phyloP scores from a whole-genome alignment of 2,329 filamentous ascomycete genomes.

The Sclerotinia glacialis region DNA sequence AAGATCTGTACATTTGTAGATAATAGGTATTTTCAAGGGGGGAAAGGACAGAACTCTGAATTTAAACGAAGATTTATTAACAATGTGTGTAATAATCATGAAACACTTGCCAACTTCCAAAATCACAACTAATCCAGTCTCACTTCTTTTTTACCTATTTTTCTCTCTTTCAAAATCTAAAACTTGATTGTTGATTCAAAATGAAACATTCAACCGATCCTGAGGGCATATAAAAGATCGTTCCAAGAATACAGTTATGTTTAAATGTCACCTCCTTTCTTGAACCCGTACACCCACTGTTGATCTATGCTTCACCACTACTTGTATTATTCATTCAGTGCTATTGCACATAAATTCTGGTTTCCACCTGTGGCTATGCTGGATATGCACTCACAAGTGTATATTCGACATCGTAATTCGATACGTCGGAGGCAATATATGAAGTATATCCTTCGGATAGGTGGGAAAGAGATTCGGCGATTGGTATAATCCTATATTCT shows the following conservation, averaged over 20 bases:
- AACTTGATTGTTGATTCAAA: too few relatives aligned
- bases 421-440: background rate
- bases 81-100: too few relatives aligned
- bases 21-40: background rate
- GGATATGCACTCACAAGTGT: background rate
- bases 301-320: background rate
- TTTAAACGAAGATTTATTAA: background rate
- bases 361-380: background rate
- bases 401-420: slow-evolving; percentile 61
- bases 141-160: too few relatives aligned
- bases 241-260: too few relatives aligned
- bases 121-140: too few relatives aligned
- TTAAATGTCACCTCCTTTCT: too few relatives aligned
- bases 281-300: too few relatives aligned
- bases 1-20: slow-evolving; percentile 2
- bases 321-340: background rate
- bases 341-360: background rate
- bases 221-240: too few relatives aligned
- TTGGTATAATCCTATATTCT: slow-evolving; percentile 8
- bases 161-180: too few relatives aligned
- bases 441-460: background rate
- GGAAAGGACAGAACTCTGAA: background rate
- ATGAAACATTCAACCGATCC: too few relatives aligned
- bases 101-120: too few relatives aligned
- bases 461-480: background rate